Percentiles rank a stretch among this genome's conserved stretches.
Evolutionary conservation across 2,329 filamentous ascomycete genomes (phyloP).

Genomic region (Huntiella abstrusa): DNA sequence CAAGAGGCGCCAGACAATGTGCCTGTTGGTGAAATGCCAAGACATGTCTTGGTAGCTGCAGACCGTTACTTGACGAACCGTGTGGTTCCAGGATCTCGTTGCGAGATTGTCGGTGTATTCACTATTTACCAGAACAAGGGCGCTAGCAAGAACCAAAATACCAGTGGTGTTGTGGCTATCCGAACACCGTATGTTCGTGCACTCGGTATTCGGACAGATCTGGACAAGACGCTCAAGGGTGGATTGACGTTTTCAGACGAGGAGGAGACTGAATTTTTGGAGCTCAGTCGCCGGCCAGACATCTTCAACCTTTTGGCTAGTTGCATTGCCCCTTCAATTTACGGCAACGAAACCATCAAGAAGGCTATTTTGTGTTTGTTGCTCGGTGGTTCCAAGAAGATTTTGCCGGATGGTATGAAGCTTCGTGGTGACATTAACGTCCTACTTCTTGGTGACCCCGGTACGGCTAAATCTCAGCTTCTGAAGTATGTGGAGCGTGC

Average conservation of each 20-base stretch:
- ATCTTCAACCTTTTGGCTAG: slow-evolving; percentile 80
- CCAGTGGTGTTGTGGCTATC: slow-evolving; percentile 73
- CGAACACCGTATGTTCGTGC: slow-evolving; percentile 87
- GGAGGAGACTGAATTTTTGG: slow-evolving; percentile 88
- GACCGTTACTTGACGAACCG: slow-evolving; percentile 90
- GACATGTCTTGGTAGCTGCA: slow-evolving; percentile 90
- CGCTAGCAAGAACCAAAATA: slow-evolving; percentile 48
- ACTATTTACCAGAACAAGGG: slow-evolving; percentile 94
- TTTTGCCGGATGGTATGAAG: slow-evolving; percentile 92
- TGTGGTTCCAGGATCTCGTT: slow-evolving; percentile 85
- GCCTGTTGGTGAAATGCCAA: slow-evolving; percentile 83
- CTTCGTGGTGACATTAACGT: slow-evolving; percentile 97
- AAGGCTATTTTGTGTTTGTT: slow-evolving; percentile 90
- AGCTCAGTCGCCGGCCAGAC: slow-evolving; percentile 77
- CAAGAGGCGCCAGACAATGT: slow-evolving; percentile 97
- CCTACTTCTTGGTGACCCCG: slow-evolving; percentile 84
- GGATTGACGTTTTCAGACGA: slow-evolving; percentile 74
- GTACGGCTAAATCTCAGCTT: slow-evolving; percentile 93
- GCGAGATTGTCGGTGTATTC: slow-evolving; percentile 91
- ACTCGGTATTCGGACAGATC: slow-evolving; percentile 76
- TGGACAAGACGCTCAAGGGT: slow-evolving; percentile 77
- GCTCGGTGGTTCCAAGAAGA: slow-evolving; percentile 92
- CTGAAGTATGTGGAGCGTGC: slow-evolving; percentile 96
- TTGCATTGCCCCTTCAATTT: slow-evolving; percentile 94
- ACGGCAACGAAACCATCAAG: slow-evolving; percentile 90